Percentiles rank a stretch among this genome's conserved stretches.
Evolutionary conservation across 2,329 filamentous ascomycete species (phyloP).

Genomic region (Karstenula rhodostoma): DNA sequence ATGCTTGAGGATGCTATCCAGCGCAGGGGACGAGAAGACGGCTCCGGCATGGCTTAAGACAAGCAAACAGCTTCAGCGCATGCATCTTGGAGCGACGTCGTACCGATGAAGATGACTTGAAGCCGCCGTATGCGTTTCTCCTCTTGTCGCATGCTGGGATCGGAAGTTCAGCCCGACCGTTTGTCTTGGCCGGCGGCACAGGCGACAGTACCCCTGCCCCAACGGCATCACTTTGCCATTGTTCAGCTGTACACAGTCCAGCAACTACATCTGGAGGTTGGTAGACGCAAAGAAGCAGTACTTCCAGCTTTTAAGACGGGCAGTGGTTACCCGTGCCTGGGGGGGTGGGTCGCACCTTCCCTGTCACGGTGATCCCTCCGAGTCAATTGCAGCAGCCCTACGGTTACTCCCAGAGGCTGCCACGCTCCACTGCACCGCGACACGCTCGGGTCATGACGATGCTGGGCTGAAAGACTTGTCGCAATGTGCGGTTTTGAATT

Average conservation of each 20-base stretch:
- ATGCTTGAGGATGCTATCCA: conserved; percentile 6
- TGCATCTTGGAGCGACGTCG: conserved; percentile 13
- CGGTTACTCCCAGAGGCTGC: not conserved
- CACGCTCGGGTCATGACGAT: not conserved
- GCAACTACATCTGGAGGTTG: not conserved
- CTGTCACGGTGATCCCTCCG: not conserved
- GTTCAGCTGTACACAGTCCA: not conserved
- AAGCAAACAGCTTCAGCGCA: not conserved
- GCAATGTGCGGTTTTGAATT: not conserved
- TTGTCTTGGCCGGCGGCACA: not conserved
- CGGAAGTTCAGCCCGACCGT: conserved; percentile 3
- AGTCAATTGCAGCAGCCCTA: not conserved
- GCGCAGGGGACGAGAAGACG: conserved; percentile 1
- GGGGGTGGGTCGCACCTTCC: not conserved
- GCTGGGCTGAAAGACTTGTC: not conserved
- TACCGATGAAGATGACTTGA: not conserved
- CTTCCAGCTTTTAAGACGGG: not conserved
- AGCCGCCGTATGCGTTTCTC: not conserved
- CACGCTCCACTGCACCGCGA: not conserved
- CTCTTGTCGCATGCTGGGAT: not conserved
- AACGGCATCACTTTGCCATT: not conserved
- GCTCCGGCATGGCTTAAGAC: not conserved
- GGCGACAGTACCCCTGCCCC: not conserved
- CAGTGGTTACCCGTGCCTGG: not conserved
- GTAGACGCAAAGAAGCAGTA: not conserved